Base-by-base conservation (phyloP, 2,329 filamentous ascomycete genomes). In the Colletotrichum paranaense region DNA sequence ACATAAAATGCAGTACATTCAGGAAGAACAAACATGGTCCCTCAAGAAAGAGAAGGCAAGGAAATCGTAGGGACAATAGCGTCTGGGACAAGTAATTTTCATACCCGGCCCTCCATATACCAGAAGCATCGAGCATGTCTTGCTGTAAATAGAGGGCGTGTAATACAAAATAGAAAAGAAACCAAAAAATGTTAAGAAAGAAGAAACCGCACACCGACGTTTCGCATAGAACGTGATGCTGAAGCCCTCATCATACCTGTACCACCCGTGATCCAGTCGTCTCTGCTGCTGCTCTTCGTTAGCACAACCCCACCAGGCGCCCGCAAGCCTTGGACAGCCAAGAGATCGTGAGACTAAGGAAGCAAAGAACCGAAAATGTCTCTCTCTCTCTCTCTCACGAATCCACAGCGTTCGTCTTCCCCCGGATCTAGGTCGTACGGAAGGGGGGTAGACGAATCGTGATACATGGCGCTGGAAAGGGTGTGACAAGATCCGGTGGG, bases 401-500 rank as follows among this genome's bases (percentile, higher is more conserved):
- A 22, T 49, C 42, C 4, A 49, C 42, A 49, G 42, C 42, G 42
- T 49, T 49, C 42, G 42, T 49, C 42, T 49, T 8, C 3, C 42
- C 42, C 42, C 42, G 19, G 42, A 22, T 49, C 16, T 22, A 22
- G 42, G 8, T 49, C 19, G 42, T 11, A n/a, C 42, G 42, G 42
- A 12, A 19, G 38, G 38, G 3, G 9, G 32, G 11, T 5, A 19
- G 12, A 22, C 42, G 42, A 49, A 49, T 19, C 8, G 42, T 49
- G 19, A 49, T 49, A 49, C 42, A 49, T 49, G 42, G 19, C 19
- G 5, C 42, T 11, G 42, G 38, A 42, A 42, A 75, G 66, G 75
- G 77, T 77, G 65, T 77, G 65, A 62, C 30, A n/a, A 60, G 56
- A 71, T 67, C 52, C 53, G 55, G 46, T 63, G 62, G 68, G 19